These are phyloP conservation scores for Claviceps sp. DNA, from an alignment of 2,329 filamentous ascomycete species.

Conservation along the genomic window DNA sequence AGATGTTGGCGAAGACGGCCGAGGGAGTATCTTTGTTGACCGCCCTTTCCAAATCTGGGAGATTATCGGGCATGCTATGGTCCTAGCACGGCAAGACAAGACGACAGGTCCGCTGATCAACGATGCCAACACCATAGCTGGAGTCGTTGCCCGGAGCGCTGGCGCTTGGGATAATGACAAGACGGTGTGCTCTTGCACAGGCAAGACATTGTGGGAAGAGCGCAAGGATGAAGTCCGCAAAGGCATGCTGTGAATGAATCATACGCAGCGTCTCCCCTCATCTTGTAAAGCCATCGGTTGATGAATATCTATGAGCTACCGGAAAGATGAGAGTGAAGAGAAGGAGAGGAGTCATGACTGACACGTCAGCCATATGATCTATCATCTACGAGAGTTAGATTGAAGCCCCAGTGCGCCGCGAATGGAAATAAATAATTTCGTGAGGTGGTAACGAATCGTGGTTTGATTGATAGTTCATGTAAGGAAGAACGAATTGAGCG, in stretches of 20 bases:
- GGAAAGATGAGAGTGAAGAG: not conserved
- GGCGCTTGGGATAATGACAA: constrained; percentile 99
- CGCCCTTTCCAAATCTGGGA: constrained; percentile 84
- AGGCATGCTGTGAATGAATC: constrained; percentile 62
- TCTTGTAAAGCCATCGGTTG: not conserved
- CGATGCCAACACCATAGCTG: constrained; percentile 74
- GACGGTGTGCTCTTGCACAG: constrained; percentile 93
- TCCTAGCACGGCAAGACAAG: constrained; percentile 57
- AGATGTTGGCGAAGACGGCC: constrained; percentile 60
- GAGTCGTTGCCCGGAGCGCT: constrained; percentile 87
- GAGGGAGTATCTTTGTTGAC: constrained; percentile 70
- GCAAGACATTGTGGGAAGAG: constrained; percentile 98
- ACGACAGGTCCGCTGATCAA: constrained; percentile 45
- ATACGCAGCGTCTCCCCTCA: not conserved
- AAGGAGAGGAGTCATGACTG: not conserved
- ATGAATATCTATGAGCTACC: not conserved
- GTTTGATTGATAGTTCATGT: too few species aligned
- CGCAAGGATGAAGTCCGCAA: constrained; percentile 75
- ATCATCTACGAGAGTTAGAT: not conserved
- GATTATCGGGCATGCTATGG: constrained; percentile 84
- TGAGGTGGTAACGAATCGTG: too few species aligned
- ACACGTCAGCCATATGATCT: not conserved
- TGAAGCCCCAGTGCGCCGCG: not conserved
- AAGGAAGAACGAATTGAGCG: too few species aligned
- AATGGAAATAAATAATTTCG: too few species aligned